phyloP scores from a whole-genome alignment of 2,329 filamentous ascomycete genomes.

The Clonostachys byssicola region DNA sequence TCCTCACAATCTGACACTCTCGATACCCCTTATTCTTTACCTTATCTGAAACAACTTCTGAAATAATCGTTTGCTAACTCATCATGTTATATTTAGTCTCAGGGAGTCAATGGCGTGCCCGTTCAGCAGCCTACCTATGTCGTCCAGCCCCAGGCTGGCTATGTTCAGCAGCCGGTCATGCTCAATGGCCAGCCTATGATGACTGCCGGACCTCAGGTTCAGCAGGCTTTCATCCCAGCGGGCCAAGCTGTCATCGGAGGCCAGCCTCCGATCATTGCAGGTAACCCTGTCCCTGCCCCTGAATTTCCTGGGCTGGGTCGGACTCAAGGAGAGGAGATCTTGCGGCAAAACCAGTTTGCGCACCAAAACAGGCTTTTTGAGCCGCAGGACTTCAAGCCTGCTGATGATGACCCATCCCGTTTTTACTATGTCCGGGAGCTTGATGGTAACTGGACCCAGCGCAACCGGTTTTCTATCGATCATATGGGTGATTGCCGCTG shows the following conservation, averaged over 20 bases:
- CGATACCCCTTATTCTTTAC: neutral
- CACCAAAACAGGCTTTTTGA: slow-evolving; percentile 44
- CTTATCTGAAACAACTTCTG: too few relatives aligned
- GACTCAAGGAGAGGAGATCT: slow-evolving; percentile 40
- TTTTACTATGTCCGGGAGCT: slow-evolving; percentile 59
- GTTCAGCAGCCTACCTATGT: slow-evolving; percentile 23
- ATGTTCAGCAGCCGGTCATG: slow-evolving; percentile 23
- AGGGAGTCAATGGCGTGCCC: slow-evolving; percentile 10
- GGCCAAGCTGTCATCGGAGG: neutral
- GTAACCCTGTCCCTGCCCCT: slow-evolving; percentile 30
- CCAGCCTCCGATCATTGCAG: slow-evolving; percentile 24
- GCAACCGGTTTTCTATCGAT: slow-evolving; percentile 57
- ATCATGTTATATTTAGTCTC: neutral
- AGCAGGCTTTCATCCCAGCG: slow-evolving; percentile 4
- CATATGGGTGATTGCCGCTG: slow-evolving; percentile 51
- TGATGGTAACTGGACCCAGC: slow-evolving; percentile 56
- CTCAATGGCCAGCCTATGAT: slow-evolving; percentile 17
- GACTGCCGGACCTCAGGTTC: neutral
- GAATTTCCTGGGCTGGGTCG: slow-evolving; percentile 49
- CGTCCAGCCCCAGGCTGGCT: slow-evolving; percentile 3
- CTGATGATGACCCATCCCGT: slow-evolving; percentile 54
- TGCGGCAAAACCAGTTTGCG: slow-evolving; percentile 44
- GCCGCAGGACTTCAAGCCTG: slow-evolving; percentile 60
- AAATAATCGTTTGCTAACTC: too few relatives aligned
- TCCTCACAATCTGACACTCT: neutral